Base-by-base conservation (phyloP, 306 rosid species). In the Malus sylvestris region DNA sequence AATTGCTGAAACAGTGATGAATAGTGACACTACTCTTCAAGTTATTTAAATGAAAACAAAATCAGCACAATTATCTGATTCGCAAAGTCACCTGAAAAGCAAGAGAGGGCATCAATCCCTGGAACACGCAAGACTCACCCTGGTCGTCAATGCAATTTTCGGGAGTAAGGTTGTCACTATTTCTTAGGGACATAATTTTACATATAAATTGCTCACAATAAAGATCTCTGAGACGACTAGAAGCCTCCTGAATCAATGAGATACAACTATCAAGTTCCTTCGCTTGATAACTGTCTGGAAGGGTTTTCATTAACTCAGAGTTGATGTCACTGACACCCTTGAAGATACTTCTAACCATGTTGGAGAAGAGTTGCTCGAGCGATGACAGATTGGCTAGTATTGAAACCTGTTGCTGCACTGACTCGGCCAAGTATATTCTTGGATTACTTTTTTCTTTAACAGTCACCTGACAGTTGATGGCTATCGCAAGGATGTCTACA, bases 321-420 rank as follows among this genome's bases (percentile, higher is more conserved):
- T 80, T 80, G 33, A 27, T 60, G n/a, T 49, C 77, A 70, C 20
- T 67, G 13, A 22, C 45, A 71, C 63, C 77, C 62, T 75, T 80
- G 40, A 82, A 79, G 67, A 88, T 78, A 71, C 71, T 66, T 70
- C 78, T 64, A 32, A 83, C 79, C 76, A 83, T 78, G 77, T 38
- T 76, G 46, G 84, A 77, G 53, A 88, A 81, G 74, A 85, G 76
- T 46, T 81, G 82, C 72, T 72, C 76, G 20, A 88, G 15, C 5
- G 90, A 79, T 80, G 92, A 87, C 35, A 85, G 32, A 79, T 88
- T 92, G 81, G 86, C 91, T 85, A 92, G 81, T 80, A 92, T 32
- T 40, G 97, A 87, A 78, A 90, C 82, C 70, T 88, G 89, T 30
- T 88, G 93, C 38, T 79, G 22, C 76, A 85, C 42, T 70, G 91